phyloP scores from a whole-genome alignment of 352 stramenopile species.

The Globisporangium nodosum region DNA sequence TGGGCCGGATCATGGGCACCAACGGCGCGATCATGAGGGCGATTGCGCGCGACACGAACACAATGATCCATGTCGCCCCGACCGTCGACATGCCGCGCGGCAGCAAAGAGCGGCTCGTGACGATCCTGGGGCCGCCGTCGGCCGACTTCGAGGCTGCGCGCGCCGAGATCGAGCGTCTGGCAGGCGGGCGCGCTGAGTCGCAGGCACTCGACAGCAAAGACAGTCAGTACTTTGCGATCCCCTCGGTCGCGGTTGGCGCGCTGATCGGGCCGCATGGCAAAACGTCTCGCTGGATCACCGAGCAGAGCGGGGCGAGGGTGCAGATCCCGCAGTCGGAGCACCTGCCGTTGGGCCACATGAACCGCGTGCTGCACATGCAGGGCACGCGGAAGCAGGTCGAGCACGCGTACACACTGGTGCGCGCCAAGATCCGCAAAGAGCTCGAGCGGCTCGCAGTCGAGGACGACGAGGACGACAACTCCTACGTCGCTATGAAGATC shows the following conservation, averaged over 20 bases:
- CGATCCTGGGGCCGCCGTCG: slow-evolving; percentile 26
- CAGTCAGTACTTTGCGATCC: slow-evolving; percentile 65
- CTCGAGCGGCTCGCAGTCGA: slow-evolving; percentile 19
- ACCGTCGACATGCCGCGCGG: slow-evolving; percentile 32
- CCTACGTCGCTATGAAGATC: slow-evolving; percentile 42
- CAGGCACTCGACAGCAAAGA: slow-evolving; percentile 19
- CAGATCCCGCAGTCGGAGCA: slow-evolving; percentile 46
- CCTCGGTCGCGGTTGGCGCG: slow-evolving; percentile 33
- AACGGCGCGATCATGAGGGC: slow-evolving; percentile 33
- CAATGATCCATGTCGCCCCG: slow-evolving; percentile 35
- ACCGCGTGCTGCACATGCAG: slow-evolving; percentile 62
- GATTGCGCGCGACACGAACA: slow-evolving; percentile 40
- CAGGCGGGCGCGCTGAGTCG: slow-evolving; percentile 34
- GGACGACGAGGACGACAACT: neutral
- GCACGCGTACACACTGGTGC: slow-evolving; percentile 28
- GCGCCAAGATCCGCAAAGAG: slow-evolving; percentile 28
- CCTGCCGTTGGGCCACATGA: slow-evolving; percentile 53
- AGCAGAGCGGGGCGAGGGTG: slow-evolving; percentile 45
- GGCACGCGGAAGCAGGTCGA: slow-evolving; percentile 40
- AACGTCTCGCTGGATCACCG: slow-evolving; percentile 31
- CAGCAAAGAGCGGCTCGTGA: slow-evolving; percentile 39
- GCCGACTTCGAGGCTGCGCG: slow-evolving; percentile 30
- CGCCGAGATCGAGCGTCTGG: slow-evolving; percentile 29
- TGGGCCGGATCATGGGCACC: slow-evolving; percentile 61
- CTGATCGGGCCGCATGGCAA: slow-evolving; percentile 47